Conservation (phyloP, 345 rosid species). For the Eucalyptus virginea region DNA sequence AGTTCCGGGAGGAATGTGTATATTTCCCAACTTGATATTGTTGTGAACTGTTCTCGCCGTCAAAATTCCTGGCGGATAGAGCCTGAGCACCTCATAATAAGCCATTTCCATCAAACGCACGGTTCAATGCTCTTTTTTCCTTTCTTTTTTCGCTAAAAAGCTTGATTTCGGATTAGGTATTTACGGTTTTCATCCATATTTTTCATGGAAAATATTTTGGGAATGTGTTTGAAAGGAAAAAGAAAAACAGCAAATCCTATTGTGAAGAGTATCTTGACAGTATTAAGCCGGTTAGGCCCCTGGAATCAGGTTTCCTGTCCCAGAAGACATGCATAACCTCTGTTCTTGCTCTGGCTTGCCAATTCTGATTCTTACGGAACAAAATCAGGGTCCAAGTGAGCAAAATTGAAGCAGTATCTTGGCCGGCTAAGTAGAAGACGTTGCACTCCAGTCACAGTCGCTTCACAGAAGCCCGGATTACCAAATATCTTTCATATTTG, state of each 20-base stretch:
- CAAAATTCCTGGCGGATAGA: conserved; percentile 5
- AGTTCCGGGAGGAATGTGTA: not conserved
- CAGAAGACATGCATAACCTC: conserved; percentile 15
- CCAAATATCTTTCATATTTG: conserved; percentile 8
- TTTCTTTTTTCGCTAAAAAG: not conserved
- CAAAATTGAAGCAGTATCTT: conserved; percentile 13
- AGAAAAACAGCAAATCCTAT: not conserved
- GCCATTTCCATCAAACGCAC: not conserved
- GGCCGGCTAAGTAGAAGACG: conserved; percentile 18
- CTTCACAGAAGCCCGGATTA: not conserved
- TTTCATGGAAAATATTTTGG: not conserved
- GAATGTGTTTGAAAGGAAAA: not conserved
- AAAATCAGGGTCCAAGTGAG: conserved; percentile 19
- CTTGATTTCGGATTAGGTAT: not conserved
- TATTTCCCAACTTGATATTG: conserved; percentile 4
- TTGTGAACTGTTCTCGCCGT: not conserved
- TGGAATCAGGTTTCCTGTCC: not conserved
- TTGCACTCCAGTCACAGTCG: conserved; percentile 18
- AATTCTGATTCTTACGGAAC: conserved; percentile 1
- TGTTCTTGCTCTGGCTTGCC: conserved; percentile 20
- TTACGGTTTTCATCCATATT: not conserved
- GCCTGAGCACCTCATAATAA: conserved; percentile 13
- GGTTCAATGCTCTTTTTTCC: not conserved
- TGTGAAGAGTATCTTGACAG: not conserved
- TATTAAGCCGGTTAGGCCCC: conserved; percentile 3